phyloP scores from a whole-genome alignment of 306 rosid genomes.

The Spatholobus suberectus region DNA sequence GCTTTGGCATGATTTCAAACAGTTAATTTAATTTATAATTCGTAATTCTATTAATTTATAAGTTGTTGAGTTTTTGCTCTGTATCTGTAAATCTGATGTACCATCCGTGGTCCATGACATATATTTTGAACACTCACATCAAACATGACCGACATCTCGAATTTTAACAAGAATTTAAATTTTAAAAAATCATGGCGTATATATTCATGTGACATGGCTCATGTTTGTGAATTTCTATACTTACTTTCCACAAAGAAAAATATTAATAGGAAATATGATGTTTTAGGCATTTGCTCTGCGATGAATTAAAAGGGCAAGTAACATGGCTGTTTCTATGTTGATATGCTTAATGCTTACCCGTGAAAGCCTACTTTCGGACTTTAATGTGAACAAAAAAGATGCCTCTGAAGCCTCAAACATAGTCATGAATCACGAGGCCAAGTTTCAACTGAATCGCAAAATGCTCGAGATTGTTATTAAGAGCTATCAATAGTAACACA shows the following conservation, averaged over 20 bases:
- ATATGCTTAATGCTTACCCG: constrained; percentile 28
- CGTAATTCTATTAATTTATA: not conserved
- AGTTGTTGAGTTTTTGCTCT: not conserved
- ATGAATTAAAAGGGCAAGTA: constrained; percentile 30
- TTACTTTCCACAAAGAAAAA: not conserved
- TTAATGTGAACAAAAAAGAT: constrained; percentile 44
- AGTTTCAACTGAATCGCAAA: constrained; percentile 41
- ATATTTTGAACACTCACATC: not conserved
- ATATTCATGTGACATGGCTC: not conserved
- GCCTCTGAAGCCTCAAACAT: constrained; percentile 4
- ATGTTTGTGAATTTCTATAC: constrained; percentile 5
- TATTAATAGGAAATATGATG: not conserved
- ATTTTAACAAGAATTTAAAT: not conserved
- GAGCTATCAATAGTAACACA: not conserved
- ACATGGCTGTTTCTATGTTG: not conserved
- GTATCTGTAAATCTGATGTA: not conserved
- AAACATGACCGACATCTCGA: constrained; percentile 28
- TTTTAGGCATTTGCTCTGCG: constrained; percentile 19
- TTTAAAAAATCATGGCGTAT: not conserved
- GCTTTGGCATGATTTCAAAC: not conserved
- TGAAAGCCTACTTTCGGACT: constrained; percentile 39
- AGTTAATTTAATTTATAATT: not conserved
- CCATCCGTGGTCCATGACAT: not conserved
- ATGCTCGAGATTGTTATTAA: constrained; percentile 32
- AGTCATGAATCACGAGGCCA: constrained; percentile 42